A percentile compares a stretch with the other conserved stretches of the same genome.
phyloP scores from a whole-genome alignment of 2,329 filamentous ascomycete genomes.

The Aspergillus sp. region DNA sequence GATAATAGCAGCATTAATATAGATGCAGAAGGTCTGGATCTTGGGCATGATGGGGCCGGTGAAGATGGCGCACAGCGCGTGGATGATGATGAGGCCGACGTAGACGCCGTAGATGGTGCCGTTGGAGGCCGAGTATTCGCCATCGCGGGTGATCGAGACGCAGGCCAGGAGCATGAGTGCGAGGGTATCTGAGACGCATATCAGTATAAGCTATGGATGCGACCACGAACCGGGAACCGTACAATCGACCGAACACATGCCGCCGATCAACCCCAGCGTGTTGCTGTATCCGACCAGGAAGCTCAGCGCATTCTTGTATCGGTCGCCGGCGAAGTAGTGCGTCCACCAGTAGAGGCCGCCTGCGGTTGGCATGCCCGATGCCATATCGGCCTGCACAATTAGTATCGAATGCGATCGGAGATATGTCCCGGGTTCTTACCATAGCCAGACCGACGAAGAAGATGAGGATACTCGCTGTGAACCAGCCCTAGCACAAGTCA shows the following conservation, averaged over 20 bases:
- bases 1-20: slow-evolving; percentile 56
- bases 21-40: slow-evolving; percentile 56
- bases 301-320: slow-evolving; percentile 56
- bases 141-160: slow-evolving; percentile 56
- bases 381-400: slow-evolving; percentile 44
- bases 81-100: slow-evolving; percentile 51
- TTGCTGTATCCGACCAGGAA: slow-evolving; percentile 63
- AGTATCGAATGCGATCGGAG: not conserved
- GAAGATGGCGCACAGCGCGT: slow-evolving; percentile 54
- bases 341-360: slow-evolving; percentile 61
- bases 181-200: slow-evolving; percentile 21
- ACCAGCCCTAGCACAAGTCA: slow-evolving; percentile 46
- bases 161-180: slow-evolving; percentile 48
- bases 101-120: slow-evolving; percentile 59
- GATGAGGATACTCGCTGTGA: slow-evolving; percentile 56
- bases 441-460: slow-evolving; percentile 60
- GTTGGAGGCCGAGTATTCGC: slow-evolving; percentile 54
- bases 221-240: slow-evolving; percentile 5
- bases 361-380: slow-evolving; percentile 56
- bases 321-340: slow-evolving; percentile 56
- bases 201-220: not conserved
- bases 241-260: slow-evolving; percentile 61
- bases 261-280: slow-evolving; percentile 59
- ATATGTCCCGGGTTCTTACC: slow-evolving; percentile 36
- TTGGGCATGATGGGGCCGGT: slow-evolving; percentile 57